Evolutionary conservation across 2,329 filamentous ascomycete genomes (phyloP).

Genomic region (Macrophomina pseudophaseolina): DNA sequence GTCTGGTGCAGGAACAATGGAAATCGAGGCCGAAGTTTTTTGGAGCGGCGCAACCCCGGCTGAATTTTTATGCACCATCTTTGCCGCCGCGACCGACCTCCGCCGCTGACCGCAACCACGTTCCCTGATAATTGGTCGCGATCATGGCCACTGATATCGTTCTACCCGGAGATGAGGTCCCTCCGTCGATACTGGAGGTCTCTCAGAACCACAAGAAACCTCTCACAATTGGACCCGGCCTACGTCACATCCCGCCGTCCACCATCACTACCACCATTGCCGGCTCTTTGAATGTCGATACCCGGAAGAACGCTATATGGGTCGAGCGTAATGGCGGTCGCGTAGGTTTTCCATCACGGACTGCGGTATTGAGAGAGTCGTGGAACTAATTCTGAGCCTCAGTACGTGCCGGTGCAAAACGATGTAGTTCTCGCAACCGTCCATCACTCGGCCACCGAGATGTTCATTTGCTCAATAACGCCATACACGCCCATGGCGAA

Average conservation of each 20-base stretch:
- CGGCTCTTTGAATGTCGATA: slow-evolving; percentile 70
- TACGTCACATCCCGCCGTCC: slow-evolving; percentile 80
- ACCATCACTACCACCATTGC: slow-evolving; percentile 72
- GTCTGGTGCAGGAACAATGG: slow-evolving; percentile 11
- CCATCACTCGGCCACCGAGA: slow-evolving; percentile 74
- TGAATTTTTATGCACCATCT: slow-evolving; percentile 6
- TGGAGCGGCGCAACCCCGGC: slow-evolving; percentile 23
- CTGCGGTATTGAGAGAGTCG: no score
- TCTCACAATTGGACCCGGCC: slow-evolving; percentile 80
- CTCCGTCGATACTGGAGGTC: slow-evolving; percentile 68
- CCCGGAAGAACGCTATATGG: slow-evolving; percentile 77
- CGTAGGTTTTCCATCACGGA: slow-evolving; percentile 54
- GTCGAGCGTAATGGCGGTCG: slow-evolving; percentile 74
- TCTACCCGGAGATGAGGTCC: slow-evolving; percentile 80
- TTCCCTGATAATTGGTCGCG: not conserved
- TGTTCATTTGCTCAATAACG: slow-evolving; percentile 79
- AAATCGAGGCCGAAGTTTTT: slow-evolving; percentile 14
- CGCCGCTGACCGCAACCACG: not conserved
- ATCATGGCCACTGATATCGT: slow-evolving; percentile 69
- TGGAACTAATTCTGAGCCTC: slow-evolving; percentile 14
- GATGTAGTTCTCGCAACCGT: slow-evolving; percentile 91
- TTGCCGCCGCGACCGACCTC: slow-evolving; percentile 9
- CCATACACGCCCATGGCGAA: slow-evolving; percentile 66
- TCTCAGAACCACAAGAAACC: slow-evolving; percentile 68
- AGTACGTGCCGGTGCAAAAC: slow-evolving; percentile 80